Evolutionary conservation across 2,329 filamentous ascomycete genomes (phyloP).

Genomic region (Paecilomyces niveus): DNA sequence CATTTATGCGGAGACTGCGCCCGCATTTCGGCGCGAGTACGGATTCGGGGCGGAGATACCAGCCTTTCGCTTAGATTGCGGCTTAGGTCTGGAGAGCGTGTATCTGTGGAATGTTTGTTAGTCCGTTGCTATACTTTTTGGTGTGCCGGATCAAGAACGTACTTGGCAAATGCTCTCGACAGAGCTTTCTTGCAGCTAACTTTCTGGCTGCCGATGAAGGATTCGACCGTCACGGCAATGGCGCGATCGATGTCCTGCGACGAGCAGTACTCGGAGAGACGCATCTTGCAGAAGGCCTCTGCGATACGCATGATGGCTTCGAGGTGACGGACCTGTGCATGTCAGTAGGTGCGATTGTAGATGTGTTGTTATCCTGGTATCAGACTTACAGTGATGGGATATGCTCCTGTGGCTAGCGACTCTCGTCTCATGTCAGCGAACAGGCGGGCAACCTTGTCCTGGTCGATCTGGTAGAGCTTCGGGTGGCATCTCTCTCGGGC

Average conservation of each 20-base stretch:
- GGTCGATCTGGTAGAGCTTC: slow-evolving; percentile 94
- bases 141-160: slow-evolving; percentile 48
- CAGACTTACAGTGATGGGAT: slow-evolving; percentile 84
- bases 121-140: not conserved
- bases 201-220: slow-evolving; percentile 93
- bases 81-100: slow-evolving; percentile 32
- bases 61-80: slow-evolving; percentile 31
- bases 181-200: slow-evolving; percentile 96
- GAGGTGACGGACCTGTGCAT: slow-evolving; percentile 75
- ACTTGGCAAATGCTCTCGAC: slow-evolving; percentile 91
- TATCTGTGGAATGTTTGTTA: slow-evolving; percentile 18
- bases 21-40: slow-evolving; percentile 13
- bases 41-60: slow-evolving; percentile 27
- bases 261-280: slow-evolving; percentile 90
- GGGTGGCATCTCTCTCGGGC: slow-evolving; percentile 81
- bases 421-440: slow-evolving; percentile 96
- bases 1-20: slow-evolving; percentile 5
- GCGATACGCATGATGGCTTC: slow-evolving; percentile 96
- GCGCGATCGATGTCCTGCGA: slow-evolving; percentile 89
- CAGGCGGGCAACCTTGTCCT: slow-evolving; percentile 89
- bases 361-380: slow-evolving; percentile 8
- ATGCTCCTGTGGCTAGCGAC: slow-evolving; percentile 86
- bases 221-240: slow-evolving; percentile 93
- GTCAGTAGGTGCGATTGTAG: not conserved
- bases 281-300: slow-evolving; percentile 95